phyloP scores from a whole-genome alignment of 192 early-diverging fungal species.

The Coemansia erecta region DNA sequence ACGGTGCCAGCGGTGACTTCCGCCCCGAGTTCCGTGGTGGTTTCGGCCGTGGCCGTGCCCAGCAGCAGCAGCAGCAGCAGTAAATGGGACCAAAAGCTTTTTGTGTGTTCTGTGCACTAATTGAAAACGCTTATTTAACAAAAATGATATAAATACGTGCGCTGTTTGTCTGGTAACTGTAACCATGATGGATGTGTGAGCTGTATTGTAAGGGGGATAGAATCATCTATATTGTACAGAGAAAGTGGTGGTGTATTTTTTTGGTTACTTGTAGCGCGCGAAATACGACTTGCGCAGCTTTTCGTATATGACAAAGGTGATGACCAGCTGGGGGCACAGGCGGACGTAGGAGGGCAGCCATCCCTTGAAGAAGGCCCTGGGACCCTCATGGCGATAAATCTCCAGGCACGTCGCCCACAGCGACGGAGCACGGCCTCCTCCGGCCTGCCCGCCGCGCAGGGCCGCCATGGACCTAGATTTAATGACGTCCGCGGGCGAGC shows the following conservation, averaged over 20 bases:
- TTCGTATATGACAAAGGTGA: conserved; percentile 81
- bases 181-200: background rate
- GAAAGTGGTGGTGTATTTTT: too few species aligned
- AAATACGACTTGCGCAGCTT: conserved; percentile 57
- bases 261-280: conserved; percentile 20
- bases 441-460: conserved; percentile 23
- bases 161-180: background rate
- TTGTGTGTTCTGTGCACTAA: conserved; percentile 2
- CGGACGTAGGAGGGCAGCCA: conserved; percentile 80
- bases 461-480: conserved; percentile 79
- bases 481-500: conserved; percentile 76
- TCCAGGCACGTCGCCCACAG: conserved; percentile 25
- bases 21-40: conserved; percentile 97
- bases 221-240: too few species aligned
- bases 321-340: conserved; percentile 77
- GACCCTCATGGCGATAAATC: conserved; percentile 63
- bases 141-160: too few species aligned
- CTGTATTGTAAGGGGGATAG: too few species aligned
- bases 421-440: conserved; percentile 27
- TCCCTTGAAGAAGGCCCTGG: conserved; percentile 74
- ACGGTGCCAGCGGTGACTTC: conserved; percentile 89
- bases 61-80: conserved; percentile 26
- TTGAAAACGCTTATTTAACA: conserved; percentile 2
- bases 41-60: conserved; percentile 73
- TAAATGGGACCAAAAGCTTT: conserved; percentile 12